Base-by-base conservation (phyloP, 257 asterid species). In the Nicotiana tabacum region DNA sequence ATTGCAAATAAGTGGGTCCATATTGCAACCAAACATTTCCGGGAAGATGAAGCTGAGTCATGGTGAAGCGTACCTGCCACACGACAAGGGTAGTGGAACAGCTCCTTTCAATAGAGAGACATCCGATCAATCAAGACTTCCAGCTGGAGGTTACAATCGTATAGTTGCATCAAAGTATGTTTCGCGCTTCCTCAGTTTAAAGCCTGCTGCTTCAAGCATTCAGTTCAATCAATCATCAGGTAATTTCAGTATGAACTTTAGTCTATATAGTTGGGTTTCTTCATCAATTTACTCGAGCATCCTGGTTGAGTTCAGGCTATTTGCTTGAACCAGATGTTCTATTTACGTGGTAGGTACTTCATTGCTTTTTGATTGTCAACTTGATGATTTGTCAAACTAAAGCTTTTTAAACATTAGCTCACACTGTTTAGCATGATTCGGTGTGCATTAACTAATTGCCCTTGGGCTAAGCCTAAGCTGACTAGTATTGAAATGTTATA, bases 51-150 rank as follows among this genome's bases (percentile, higher is more conserved):
- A 94, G 87, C 83, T 96, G 86, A 93, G 99, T 89, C 99, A 92
- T 68, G 99, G 99, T 81, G 99, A 96, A 91, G 96, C 91, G 76
- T 96, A 96, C 90, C 88, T 96, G 77, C 98, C 98, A 67, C 99
- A 96, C 39, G 99, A 96, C 87, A 96, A 93, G 91, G 97, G 98
- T 39, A 90, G 94, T 87, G 99, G 97, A 87, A 89, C 92, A 85
- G 90, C 93, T 72, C 90, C 99, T 81, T 88, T 96, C 79, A 91
- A 81, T 70, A 89, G 90, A 86, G 93, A 90, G 56, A 57, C 88
- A 66, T 32, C 93, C 76, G 86, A 85, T 77, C 90, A 90, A 86
- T 87, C 92, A 21, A 90, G 88, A 84, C 84, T 88, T 72, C 92
- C 94, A 68, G 89, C 86, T 86, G 96, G 92, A 66, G 88, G 92